Evolutionary conservation across 2,329 filamentous ascomycete species (phyloP), one percentile per base, ranked within the genome.

Genomic region (Pestalotiopsis fici): DNA sequence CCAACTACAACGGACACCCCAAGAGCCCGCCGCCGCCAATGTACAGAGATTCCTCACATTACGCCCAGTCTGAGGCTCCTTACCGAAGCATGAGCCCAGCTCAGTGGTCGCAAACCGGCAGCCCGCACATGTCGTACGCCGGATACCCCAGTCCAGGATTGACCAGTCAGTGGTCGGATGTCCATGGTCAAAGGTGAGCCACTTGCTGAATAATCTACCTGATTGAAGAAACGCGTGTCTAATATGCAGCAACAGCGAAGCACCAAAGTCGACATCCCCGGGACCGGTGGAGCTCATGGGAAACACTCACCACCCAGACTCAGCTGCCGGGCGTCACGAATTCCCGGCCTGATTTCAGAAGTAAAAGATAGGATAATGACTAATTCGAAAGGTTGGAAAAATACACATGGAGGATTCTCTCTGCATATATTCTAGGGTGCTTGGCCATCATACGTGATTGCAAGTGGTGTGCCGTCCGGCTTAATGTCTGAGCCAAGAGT

Each of bases 1-100:
- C 71, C 13, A 72, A 73, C 37, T 76, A 73, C 67, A 63, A 64
- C 39, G 66, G 70, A 61, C 50, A 67, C 3, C 59, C 64, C 3
- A 71, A 69, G 65, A 72, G 70, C 61, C 66, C 71, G 9, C 64
- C 67, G 4, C 64, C 65, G 4, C 64, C 43, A 4, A 65, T n/a
- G 15, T 64, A 55, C 54, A 35, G 25, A 37, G 47, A 66, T 37
- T 72, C 70, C 1, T 67, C 69, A 12, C 69, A 71, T 25, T 31
- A 67, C 23, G 25, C 15, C 12, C 65, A 67, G 23, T 66, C 64
- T 13, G 25, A 63, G 35, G 70, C 67, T 11, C 65, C 71, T 4
- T 70, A 68, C 59, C 57, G 71, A 6, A 64, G 70, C 21, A 37
- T 61, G 3, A 71, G 70, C 39, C 69, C 70, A 12, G 59, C 57